These are phyloP conservation scores for Hypoxylon sp. DNA, from an alignment of 2,329 filamentous ascomycete genomes.

Conservation along the genomic window DNA sequence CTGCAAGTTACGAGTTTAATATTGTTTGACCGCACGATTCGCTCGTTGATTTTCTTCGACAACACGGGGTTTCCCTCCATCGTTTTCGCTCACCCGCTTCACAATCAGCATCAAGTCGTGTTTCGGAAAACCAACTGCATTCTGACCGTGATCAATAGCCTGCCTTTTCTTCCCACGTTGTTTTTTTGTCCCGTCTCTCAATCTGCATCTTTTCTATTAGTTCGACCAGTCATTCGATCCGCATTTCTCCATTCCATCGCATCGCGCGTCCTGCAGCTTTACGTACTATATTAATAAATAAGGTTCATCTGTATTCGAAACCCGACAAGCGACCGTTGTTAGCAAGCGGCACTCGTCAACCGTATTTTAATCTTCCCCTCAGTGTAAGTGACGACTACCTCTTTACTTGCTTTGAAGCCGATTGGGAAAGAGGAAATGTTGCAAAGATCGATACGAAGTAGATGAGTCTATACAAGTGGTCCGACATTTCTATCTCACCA, in stretches of 20 bases:
- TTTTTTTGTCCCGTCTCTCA: conserved; percentile 27
- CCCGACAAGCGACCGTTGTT: conserved; percentile 29
- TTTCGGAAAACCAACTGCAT: conserved; percentile 37
- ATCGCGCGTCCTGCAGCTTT: conserved; percentile 40
- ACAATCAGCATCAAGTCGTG: conserved; percentile 34
- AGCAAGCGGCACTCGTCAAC: conserved; percentile 34
- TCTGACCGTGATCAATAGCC: conserved; percentile 36
- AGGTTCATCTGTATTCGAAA: conserved; percentile 38
- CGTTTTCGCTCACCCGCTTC: conserved; percentile 37
- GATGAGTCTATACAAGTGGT: conserved; percentile 27
- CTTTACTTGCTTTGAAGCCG: conserved; percentile 32
- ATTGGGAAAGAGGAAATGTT: conserved; percentile 9
- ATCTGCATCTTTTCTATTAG: conserved; percentile 23
- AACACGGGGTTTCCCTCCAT: conserved; percentile 30
- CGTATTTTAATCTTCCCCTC: conserved; percentile 32
- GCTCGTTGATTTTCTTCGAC: conserved; percentile 38
- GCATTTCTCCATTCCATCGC: conserved; percentile 39
- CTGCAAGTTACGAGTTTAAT: conserved; percentile 37
- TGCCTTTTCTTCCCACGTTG: conserved; percentile 27
- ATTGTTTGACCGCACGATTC: conserved; percentile 37
- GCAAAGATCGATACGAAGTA: conserved; percentile 11
- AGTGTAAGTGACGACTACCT: conserved; percentile 48
- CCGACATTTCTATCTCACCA: conserved; percentile 24
- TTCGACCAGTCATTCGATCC: conserved; percentile 30
- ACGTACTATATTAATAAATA: conserved; percentile 47